Evolutionary conservation across 2,329 filamentous ascomycete genomes (phyloP), one percentile per base, ranked within the genome.

Genomic region (Talaromyces amestolkiae): DNA sequence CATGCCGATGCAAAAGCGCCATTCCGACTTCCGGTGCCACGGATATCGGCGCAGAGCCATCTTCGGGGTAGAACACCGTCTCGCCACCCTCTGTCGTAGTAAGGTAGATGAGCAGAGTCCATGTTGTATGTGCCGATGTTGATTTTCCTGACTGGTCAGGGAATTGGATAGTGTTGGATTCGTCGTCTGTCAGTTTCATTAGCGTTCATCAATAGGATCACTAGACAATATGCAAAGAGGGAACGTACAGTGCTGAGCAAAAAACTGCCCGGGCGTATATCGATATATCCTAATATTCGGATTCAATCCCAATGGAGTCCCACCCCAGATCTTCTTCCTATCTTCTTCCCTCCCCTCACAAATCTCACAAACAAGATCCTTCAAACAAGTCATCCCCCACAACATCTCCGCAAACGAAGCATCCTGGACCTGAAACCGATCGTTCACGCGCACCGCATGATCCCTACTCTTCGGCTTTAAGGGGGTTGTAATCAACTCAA

Each of bases 221-320:
- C 35, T 33, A 33, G 33, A 13, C n/a, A n/a, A 27, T 47, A 3
- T 17, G 7, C 27, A 31, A 31, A 33, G 13, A 49, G 35, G 49
- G 53, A 49, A 85, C 89, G 72, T 85, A 94, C 92, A 97, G 76
- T 97, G 94, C 72, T 91, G 89, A 73, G 93, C 93, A 75, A 97
- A 97, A 76, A 93, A 97, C 75, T 97, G 93, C 0, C 91, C 92
- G 69, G 89, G 86, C 0, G 85, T 86, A 77, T 97, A 97, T 24
- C 93, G 86, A 79, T 97, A 97, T 35, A 97, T 87, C 39, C 94
- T 85, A 64, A 97, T 96, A 70, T 96, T 96, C 9, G 91, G 87
- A 76, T 92, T 97, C 66, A 97, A 79, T 0, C 93, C 93, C n/a
- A 96, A 80, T 0, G 91, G 87, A 59, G 92, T 85, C 33, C 93